Base-by-base conservation (phyloP, 371 early-diverging fungal genomes). In the Chytridium lagenaria region DNA sequence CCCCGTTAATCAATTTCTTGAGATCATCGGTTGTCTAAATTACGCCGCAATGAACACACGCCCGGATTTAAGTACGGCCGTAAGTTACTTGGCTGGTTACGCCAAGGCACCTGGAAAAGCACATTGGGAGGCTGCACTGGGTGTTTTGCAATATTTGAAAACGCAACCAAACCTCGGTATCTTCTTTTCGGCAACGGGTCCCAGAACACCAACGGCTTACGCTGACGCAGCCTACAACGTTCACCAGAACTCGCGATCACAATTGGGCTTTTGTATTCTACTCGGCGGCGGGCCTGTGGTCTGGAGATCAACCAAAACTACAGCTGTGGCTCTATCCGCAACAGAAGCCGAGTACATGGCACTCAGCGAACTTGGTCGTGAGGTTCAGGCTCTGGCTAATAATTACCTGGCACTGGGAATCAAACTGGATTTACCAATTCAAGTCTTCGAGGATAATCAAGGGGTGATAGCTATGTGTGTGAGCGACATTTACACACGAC, bases 281-380 rank as follows among this genome's bases (percentile, higher is more conserved):
- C 70, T 74, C 10, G 61, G 69, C 2, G 65, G 52, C 37, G 70
- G 30, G 3, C 40, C 44, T 16, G 51, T 74, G 10, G 31, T 36
- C 36, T 75, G 75, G 75, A 70, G 59, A 39, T 66, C 67, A 5
- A 50, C 50, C 16, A 70, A 57, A 40, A n/a, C 44, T 3, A 31
- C 66, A 16, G n/a, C 34, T 0, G 49, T 70, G 12, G 63, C 75
- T 23, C 68, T 61, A 19, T 75, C 71, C 10, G 31, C 67, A 33
- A 67, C 68, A 0, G 68, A 69, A 59, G 57, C 71, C 0, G 76
- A 76, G 39, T 76, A 76, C 63, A 76, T 76, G 63, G 63, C 76
- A 0, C n/a, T 76, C 0, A 59, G 61, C n/a, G 68, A 71, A 68
- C 50, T 70, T 10, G 71, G 71, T 28, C 67, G 72, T 16, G 68